A percentile compares a stretch with the other conserved stretches of the same genome.
Evolutionary conservation across 1,139 yeast genomes (phyloP).

Genomic region (Suhomyces ambrosiae): DNA sequence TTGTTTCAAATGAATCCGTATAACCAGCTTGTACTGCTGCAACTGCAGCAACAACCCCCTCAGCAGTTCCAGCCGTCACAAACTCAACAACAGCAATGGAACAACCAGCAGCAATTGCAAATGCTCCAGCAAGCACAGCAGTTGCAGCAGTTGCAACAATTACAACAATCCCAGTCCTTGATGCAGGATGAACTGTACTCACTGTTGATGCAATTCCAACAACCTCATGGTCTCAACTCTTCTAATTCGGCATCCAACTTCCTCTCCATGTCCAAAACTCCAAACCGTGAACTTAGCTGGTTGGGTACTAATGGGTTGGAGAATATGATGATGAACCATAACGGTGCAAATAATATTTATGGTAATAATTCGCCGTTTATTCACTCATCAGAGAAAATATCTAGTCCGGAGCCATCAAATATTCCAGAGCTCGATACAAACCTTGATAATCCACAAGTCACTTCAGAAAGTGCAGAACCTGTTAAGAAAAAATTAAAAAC

Average conservation of each 20-base stretch:
- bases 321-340: constrained; percentile 5
- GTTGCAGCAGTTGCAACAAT: constrained; percentile 6
- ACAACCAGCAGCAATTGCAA: constrained; percentile 8
- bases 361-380: constrained; percentile 4
- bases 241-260: constrained; percentile 13
- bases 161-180: constrained; percentile 5
- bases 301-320: constrained; percentile 8
- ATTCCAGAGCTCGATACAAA: constrained; percentile 2
- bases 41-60: constrained; percentile 10
- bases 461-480: constrained; percentile 5
- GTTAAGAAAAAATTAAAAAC: constrained; percentile 11
- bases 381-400: constrained; percentile 8
- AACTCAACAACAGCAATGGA: constrained; percentile 3
- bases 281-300: constrained; percentile 12
- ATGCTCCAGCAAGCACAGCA: constrained; percentile 7
- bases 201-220: constrained; percentile 8
- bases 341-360: constrained; percentile 1
- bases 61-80: constrained; percentile 9
- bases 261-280: constrained; percentile 8
- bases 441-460: neutral
- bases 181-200: constrained; percentile 10
- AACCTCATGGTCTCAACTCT: constrained; percentile 4
- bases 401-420: constrained; percentile 6
- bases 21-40: constrained; percentile 9
- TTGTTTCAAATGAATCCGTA: constrained; percentile 12